Conservation (phyloP, 139 green algal genomes). For the Chlorella sp. region DNA sequence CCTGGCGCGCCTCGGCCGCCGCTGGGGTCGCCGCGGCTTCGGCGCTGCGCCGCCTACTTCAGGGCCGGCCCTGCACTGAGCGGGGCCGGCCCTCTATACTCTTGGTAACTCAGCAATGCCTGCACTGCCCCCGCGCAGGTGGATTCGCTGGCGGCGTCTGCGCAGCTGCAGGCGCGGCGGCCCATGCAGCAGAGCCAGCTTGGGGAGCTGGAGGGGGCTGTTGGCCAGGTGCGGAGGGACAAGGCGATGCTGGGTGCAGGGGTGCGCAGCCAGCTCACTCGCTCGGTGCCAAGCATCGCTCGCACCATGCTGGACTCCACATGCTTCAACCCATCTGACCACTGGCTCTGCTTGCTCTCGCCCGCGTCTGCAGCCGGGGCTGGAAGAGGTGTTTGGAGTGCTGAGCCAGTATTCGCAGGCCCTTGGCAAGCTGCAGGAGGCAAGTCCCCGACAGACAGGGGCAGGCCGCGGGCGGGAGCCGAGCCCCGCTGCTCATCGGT, state of each 20-base stretch:
- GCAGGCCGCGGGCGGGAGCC: no score
- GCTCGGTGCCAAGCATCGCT: no score
- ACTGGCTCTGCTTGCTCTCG: background rate
- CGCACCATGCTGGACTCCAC: no score
- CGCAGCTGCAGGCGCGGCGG: slow-evolving; percentile 35
- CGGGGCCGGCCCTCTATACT: no score
- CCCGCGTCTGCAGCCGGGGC: background rate
- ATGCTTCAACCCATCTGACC: no score
- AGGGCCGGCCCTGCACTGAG: slow-evolving; percentile 9
- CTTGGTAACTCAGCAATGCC: no score
- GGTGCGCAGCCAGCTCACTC: no score
- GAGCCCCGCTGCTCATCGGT: no score
- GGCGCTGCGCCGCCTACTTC: background rate
- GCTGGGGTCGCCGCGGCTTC: background rate
- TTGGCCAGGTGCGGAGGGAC: background rate
- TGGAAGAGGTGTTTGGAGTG: slow-evolving; percentile 16
- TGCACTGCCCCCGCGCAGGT: no score
- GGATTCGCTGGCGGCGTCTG: slow-evolving; percentile 29
- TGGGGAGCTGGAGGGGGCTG: background rate
- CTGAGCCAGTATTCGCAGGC: slow-evolving; percentile 31
- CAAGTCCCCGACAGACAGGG: no score
- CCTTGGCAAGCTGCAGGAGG: slow-evolving; percentile 32
- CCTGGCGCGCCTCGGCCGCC: background rate
- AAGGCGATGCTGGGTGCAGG: no score
- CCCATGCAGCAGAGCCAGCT: slow-evolving; percentile 9